Percentiles rank a stretch among this genome's conserved stretches.
Evolutionary conservation across 1,284 basidiomycete species (phyloP).

Genomic region (Ceratobasidium sp.): DNA sequence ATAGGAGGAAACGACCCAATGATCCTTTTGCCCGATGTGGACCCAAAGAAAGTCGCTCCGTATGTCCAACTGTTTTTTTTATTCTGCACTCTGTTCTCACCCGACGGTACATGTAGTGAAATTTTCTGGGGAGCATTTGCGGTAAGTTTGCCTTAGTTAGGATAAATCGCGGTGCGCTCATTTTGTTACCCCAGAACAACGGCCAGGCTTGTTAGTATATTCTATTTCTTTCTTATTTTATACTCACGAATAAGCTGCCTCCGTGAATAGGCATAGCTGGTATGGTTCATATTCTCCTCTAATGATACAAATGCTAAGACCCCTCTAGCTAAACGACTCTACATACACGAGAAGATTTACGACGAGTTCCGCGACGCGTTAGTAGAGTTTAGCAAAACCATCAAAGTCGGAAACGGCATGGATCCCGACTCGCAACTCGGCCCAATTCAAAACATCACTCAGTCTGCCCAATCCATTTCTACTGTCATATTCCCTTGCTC

Average conservation of each 20-base stretch:
- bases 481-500: no score
- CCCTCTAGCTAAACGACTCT: constrained; percentile 55
- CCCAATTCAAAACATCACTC: constrained; percentile 34
- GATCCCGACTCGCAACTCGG: constrained; percentile 29
- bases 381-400: constrained; percentile 54
- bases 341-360: constrained; percentile 61
- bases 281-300: neutral
- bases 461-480: constrained; percentile 1
- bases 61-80: neutral
- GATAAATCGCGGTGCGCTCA: neutral
- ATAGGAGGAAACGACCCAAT: constrained; percentile 16
- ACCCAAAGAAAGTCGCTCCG: constrained; percentile 14
- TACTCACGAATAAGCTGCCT: neutral
- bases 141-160: neutral
- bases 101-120: neutral
- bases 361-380: constrained; percentile 56
- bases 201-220: constrained; percentile 23
- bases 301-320: neutral
- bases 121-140: constrained; percentile 23
- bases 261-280: neutral
- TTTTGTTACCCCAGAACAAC: neutral
- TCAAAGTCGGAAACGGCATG: constrained; percentile 58
- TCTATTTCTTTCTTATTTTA: neutral
- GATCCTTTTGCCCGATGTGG: constrained; percentile 34
- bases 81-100: neutral